phyloP scores from a whole-genome alignment of 2,329 filamentous ascomycete species.

The Drechmeria coniospora region DNA sequence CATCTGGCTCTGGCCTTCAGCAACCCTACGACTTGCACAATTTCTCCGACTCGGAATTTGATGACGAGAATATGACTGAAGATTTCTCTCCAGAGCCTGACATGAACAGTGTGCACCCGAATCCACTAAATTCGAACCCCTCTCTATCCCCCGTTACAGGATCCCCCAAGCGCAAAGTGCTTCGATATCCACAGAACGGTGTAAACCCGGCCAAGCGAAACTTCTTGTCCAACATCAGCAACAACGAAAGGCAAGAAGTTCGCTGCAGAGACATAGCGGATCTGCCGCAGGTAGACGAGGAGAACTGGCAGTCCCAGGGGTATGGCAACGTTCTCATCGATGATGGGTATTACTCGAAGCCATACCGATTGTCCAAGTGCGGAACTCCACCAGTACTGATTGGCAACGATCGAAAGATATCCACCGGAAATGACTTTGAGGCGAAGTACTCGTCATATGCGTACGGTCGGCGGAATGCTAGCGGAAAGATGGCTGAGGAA shows the following conservation, averaged over 20 bases:
- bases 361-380: slow-evolving; percentile 42
- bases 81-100: no score
- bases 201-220: slow-evolving; percentile 1
- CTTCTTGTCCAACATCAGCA: slow-evolving; percentile 29
- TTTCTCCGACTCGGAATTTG: slow-evolving; percentile 25
- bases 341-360: slow-evolving; percentile 33
- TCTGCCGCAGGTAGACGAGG: not conserved
- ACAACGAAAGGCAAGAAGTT: slow-evolving; percentile 27
- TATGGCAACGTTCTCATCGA: slow-evolving; percentile 35
- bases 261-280: slow-evolving; percentile 26
- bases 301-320: slow-evolving; percentile 8
- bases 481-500: slow-evolving; percentile 60
- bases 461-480: slow-evolving; percentile 44
- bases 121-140: slow-evolving; percentile 40
- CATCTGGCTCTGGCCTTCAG: slow-evolving; percentile 30
- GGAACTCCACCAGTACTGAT: slow-evolving; percentile 39
- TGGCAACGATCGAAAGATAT: slow-evolving; percentile 35
- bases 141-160: no score
- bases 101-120: slow-evolving; percentile 24
- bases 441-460: slow-evolving; percentile 13
- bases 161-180: no score
- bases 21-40: slow-evolving; percentile 28
- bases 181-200: not conserved
- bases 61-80: slow-evolving; percentile 19
- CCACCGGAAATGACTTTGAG: slow-evolving; percentile 42